phyloP scores from a whole-genome alignment of 2,329 filamentous ascomycete genomes.

The Polytolypa hystricis region DNA sequence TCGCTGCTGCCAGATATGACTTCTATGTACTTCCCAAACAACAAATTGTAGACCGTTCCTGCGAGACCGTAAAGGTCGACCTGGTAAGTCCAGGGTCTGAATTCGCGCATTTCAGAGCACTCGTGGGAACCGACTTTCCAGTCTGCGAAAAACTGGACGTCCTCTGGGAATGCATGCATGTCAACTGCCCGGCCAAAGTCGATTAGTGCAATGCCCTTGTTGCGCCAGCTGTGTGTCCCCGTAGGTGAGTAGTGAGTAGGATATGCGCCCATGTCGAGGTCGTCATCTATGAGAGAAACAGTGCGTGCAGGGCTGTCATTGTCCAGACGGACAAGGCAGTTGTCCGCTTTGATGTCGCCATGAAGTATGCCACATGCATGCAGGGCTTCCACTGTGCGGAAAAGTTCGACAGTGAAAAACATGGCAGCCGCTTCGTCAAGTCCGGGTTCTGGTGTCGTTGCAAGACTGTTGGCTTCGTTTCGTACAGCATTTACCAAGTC shows the following conservation, averaged over 20 bases:
- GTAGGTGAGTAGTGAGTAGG: constrained; percentile 55
- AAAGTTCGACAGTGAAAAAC: constrained; percentile 88
- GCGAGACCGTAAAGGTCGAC: constrained; percentile 93
- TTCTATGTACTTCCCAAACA: constrained; percentile 94
- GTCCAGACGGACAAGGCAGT: constrained; percentile 80
- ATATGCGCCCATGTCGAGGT: constrained; percentile 17
- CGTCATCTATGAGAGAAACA: constrained; percentile 20
- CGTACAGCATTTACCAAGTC: constrained; percentile 85
- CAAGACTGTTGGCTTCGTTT: constrained; percentile 46
- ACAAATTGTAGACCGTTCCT: constrained; percentile 72
- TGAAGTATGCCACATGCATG: constrained; percentile 73
- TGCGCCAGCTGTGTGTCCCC: constrained; percentile 66
- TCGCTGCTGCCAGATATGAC: constrained; percentile 41
- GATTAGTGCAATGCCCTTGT: constrained; percentile 74
- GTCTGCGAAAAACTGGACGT: constrained; percentile 84
- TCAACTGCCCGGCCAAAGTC: constrained; percentile 94
- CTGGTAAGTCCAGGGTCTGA: constrained; percentile 92
- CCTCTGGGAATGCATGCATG: constrained; percentile 68
- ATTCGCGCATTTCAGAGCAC: constrained; percentile 90
- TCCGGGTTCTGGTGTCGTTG: constrained; percentile 43
- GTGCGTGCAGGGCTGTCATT: constrained; percentile 36
- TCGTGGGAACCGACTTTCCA: constrained; percentile 84
- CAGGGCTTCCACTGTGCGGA: constrained; percentile 79
- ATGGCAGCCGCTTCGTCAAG: constrained; percentile 89
- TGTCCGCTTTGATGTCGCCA: constrained; percentile 91